Base-by-base conservation (phyloP, 2,329 filamentous ascomycete species). In the Hymenoscyphus linearis region DNA sequence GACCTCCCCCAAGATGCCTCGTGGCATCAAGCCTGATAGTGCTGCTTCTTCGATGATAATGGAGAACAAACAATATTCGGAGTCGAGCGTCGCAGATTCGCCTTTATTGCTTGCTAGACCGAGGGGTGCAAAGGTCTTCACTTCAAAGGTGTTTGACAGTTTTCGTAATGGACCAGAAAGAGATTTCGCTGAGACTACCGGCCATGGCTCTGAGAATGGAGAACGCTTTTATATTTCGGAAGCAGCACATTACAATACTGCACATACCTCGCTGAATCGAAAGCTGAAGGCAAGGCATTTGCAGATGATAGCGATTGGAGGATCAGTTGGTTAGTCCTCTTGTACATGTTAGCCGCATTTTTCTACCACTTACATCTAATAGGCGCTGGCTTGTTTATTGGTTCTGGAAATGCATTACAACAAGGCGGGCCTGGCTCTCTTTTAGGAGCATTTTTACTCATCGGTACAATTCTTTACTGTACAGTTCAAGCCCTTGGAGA, bases 261-360 rank as follows among this genome's bases (percentile, higher is more conserved):
- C 90, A 10, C 82, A 87, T 65, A 87, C 90, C 53, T 85, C 87
- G 5, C 80, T 98, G 56, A 85, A 88, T 54, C 82, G 91, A 71
- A 87, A 85, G 74, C 77, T 96, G 68, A 95, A 95, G 76, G 87
- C 87, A 35, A 82, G 92, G 47, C 93, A 97, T 78, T 74, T 97
- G 72, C 93, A 97, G 79, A 97, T 97, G 93, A 97, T 97, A 79
- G 93, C 93, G 18, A 96, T 97, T 67, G 92, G 92, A 69, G 92
- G 93, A 52, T 93, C 90, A 14, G 96, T 97, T 70, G 90, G 89
- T 85, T 78, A 59, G 74, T 50, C 25, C 10, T 52, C 54, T 52
- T 44, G n/a, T n/a, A n/a, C 14, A 52, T 25, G 12, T 13, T 26
- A n/a, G 18, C 1, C 14, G 40, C 22, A 53, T 34, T 31, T 47